Percentiles rank a stretch among this genome's conserved stretches.
Evolutionary conservation across 1,284 basidiomycete species (phyloP).

Genomic region (Rhodotorula sp.): DNA sequence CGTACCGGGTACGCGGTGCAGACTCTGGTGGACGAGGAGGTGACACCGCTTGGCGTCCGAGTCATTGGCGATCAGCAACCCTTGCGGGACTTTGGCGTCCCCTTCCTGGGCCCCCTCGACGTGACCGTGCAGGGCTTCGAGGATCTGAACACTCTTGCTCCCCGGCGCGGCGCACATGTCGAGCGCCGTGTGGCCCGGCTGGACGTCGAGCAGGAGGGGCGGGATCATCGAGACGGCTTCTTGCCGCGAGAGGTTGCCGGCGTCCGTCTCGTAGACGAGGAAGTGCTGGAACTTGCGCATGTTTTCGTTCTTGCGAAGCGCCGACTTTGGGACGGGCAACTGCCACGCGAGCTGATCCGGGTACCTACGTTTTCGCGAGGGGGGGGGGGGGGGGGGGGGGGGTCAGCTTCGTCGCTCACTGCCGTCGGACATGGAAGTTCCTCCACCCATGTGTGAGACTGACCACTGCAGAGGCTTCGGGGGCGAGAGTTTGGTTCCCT

Average conservation of each 20-base stretch:
- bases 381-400: no score
- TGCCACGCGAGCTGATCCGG: slow-evolving; percentile 94
- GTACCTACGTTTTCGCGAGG: slow-evolving; percentile 61
- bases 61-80: slow-evolving; percentile 84
- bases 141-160: slow-evolving; percentile 90
- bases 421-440: not conserved
- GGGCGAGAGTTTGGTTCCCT: slow-evolving; percentile 71
- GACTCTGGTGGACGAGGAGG: slow-evolving; percentile 94
- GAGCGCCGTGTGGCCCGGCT: slow-evolving; percentile 83
- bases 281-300: slow-evolving; percentile 97
- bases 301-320: slow-evolving; percentile 83
- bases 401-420: not conserved
- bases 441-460: no score
- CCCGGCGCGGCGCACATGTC: slow-evolving; percentile 99
- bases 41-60: slow-evolving; percentile 92
- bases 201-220: slow-evolving; percentile 89
- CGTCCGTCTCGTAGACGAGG: slow-evolving; percentile 96
- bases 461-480: slow-evolving; percentile 79
- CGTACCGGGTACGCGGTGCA: slow-evolving; percentile 82
- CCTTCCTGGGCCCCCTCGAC: slow-evolving; percentile 50
- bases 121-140: slow-evolving; percentile 65
- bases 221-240: slow-evolving; percentile 99
- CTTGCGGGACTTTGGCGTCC: slow-evolving; percentile 63
- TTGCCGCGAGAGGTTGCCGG: slow-evolving; percentile 92
- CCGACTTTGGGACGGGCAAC: slow-evolving; percentile 84